Percentiles rank a stretch among this genome's conserved stretches.
phyloP scores from a whole-genome alignment of 805 yeast species.

The Ascoidea asiatica region DNA sequence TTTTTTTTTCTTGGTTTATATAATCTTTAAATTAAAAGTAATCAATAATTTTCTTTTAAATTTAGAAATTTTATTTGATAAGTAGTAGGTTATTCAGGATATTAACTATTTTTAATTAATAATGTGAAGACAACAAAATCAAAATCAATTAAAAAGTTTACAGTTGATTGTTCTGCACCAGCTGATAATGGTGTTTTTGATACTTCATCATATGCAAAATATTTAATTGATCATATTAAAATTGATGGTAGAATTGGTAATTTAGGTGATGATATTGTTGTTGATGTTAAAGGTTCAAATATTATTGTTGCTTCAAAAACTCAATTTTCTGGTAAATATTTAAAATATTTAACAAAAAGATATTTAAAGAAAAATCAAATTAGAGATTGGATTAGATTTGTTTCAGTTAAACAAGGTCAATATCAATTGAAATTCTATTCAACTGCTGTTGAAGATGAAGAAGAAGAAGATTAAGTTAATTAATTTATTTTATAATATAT shows the following conservation, averaged over 20 bases:
- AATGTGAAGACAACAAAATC: constrained; percentile 73
- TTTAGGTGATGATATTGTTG: constrained; percentile 90
- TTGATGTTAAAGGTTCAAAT: constrained; percentile 76
- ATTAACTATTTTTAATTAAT: constrained; percentile 25
- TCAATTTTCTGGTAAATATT: constrained; percentile 99
- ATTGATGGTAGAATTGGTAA: constrained; percentile 93
- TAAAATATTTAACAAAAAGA: constrained; percentile 98
- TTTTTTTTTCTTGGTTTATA: no score
- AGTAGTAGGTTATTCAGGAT: not conserved
- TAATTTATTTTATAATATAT: no score
- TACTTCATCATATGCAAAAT: constrained; percentile 95
- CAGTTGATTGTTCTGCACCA: constrained; percentile 94
- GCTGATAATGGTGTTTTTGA: constrained; percentile 95
- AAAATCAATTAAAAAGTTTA: constrained; percentile 79
- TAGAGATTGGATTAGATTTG: constrained; percentile 99
- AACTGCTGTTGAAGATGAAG: constrained; percentile 91
- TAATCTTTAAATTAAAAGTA: no score
- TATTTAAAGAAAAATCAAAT: constrained; percentile 99
- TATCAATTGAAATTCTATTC: constrained; percentile 99
- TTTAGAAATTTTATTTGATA: no score
- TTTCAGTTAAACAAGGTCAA: constrained; percentile 86
- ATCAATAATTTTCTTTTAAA: no score
- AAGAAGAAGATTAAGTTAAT: constrained; percentile 87
- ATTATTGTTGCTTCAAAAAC: constrained; percentile 77
- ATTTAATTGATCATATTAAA: constrained; percentile 98